phyloP scores from a whole-genome alignment of 1,284 basidiomycete species.

The Sparassis latifolia region DNA sequence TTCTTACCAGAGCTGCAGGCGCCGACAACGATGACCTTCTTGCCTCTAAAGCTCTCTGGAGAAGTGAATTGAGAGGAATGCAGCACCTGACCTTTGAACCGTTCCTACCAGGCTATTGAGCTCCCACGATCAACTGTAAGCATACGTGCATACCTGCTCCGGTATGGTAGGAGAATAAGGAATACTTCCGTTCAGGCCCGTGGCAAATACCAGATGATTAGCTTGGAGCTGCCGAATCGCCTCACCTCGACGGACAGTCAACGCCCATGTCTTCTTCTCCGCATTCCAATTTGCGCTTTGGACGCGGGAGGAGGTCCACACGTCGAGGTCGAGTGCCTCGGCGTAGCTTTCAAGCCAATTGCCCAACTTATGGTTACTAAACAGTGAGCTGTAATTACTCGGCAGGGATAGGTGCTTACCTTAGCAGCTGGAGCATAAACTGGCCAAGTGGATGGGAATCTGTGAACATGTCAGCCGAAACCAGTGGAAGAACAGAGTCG shows the following conservation, averaged over 20 bases:
- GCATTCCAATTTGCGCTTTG: slow-evolving; percentile 6
- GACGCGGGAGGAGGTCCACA: slow-evolving; percentile 28
- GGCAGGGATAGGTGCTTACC: slow-evolving; percentile 10
- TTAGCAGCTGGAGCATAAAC: slow-evolving; percentile 30
- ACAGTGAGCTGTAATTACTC: not conserved
- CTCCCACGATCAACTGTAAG: not conserved
- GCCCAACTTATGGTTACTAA: slow-evolving; percentile 23
- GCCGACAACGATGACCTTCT: slow-evolving; percentile 38
- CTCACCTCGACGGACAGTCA: slow-evolving; percentile 19
- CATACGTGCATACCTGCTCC: slow-evolving; percentile 7
- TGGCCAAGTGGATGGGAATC: slow-evolving; percentile 34
- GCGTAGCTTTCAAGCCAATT: slow-evolving; percentile 38
- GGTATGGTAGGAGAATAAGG: slow-evolving; percentile 29
- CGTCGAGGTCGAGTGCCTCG: slow-evolving; percentile 31
- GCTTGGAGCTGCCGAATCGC: not conserved
- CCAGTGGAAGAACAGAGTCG: not conserved
- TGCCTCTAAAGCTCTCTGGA: slow-evolving; percentile 32
- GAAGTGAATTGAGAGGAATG: slow-evolving; percentile 34
- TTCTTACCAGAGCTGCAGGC: slow-evolving; percentile 29
- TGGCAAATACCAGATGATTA: slow-evolving; percentile 25
- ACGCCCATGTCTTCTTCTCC: slow-evolving; percentile 28
- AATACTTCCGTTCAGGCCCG: slow-evolving; percentile 29
- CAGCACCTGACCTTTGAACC: slow-evolving; percentile 13
- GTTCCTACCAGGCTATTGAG: not conserved
- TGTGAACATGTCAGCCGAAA: not conserved